phyloP scores from a whole-genome alignment of 2,329 filamentous ascomycete genomes.

The Parastagonospora avenae region DNA sequence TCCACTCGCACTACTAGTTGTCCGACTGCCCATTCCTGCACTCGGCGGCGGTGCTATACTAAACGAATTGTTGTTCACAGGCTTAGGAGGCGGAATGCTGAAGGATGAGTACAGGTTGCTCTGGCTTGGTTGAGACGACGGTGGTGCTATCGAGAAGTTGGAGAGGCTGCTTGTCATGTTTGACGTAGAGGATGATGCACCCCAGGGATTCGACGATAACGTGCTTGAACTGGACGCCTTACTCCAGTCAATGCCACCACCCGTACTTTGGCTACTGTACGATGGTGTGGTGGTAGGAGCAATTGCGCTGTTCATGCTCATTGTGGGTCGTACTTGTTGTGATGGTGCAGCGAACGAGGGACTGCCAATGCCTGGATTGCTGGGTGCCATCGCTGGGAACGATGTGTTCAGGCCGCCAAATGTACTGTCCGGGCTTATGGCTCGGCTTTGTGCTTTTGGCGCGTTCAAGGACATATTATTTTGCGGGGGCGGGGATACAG shows the following conservation, averaged over 20 bases:
- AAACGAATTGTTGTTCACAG: conserved; percentile 20
- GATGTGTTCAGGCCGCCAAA: conserved; percentile 47
- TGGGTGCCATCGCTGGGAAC: conserved; percentile 43
- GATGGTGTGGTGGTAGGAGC: conserved; percentile 31
- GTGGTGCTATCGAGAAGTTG: conserved; percentile 60
- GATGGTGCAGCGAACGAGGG: conserved; percentile 46
- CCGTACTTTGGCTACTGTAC: conserved; percentile 26
- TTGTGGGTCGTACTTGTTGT: conserved; percentile 42
- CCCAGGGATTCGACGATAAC: conserved; percentile 31
- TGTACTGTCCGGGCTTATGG: conserved; percentile 59
- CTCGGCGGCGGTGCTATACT: conserved; percentile 36
- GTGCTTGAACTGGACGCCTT: conserved; percentile 24
- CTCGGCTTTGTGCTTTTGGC: conserved; percentile 44
- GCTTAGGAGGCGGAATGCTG: conserved; percentile 46
- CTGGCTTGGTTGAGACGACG: conserved; percentile 22
- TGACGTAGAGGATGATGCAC: conserved; percentile 17
- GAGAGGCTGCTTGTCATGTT: conserved; percentile 31
- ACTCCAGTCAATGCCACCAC: conserved; percentile 35
- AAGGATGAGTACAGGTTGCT: conserved; percentile 42
- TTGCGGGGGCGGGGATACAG: conserved; percentile 46
- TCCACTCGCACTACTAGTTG: conserved; percentile 29
- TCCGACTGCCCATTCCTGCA: conserved; percentile 18
- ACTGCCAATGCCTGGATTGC: conserved; percentile 41
- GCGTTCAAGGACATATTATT: conserved; percentile 25
- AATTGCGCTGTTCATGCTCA: conserved; percentile 42